These are phyloP conservation scores for Diaporthe batatas DNA, from an alignment of 2,329 filamentous ascomycete species.

Conservation along the genomic window DNA sequence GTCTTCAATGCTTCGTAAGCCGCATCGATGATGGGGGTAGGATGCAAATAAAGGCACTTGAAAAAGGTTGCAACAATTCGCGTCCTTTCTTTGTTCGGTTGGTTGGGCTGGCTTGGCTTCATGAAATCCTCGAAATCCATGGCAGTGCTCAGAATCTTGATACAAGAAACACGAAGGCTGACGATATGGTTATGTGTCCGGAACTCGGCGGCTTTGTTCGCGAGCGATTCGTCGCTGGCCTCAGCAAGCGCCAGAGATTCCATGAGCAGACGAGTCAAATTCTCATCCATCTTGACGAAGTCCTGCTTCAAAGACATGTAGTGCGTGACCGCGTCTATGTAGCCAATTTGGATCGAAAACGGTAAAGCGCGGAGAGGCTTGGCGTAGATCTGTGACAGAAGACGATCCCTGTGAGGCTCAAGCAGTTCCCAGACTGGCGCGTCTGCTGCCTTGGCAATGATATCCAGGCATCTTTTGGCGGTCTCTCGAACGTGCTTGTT, in stretches of 20 bases:
- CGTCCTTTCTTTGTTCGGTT: slow-evolving; percentile 73
- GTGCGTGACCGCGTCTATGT: slow-evolving; percentile 97
- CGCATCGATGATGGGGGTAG: slow-evolving; percentile 90
- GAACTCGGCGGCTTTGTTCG: slow-evolving; percentile 93
- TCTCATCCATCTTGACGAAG: slow-evolving; percentile 92
- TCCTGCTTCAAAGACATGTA: slow-evolving; percentile 90
- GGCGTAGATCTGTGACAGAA: slow-evolving; percentile 92
- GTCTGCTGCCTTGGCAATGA: slow-evolving; percentile 82
- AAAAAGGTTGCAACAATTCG: slow-evolving; percentile 97
- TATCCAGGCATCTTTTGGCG: slow-evolving; percentile 82
- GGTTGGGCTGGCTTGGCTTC: slow-evolving; percentile 63
- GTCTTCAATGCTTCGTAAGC: slow-evolving; percentile 91
- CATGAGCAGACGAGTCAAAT: slow-evolving; percentile 89
- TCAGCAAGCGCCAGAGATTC: slow-evolving; percentile 95
- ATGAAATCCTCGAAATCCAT: slow-evolving; percentile 95
- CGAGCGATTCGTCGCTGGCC: slow-evolving; percentile 91
- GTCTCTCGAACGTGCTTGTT: slow-evolving; percentile 94
- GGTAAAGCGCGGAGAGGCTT: slow-evolving; percentile 94
- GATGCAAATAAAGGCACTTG: slow-evolving; percentile 95
- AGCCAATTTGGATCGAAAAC: slow-evolving; percentile 96
- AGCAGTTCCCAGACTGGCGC: slow-evolving; percentile 90
- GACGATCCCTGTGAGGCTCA: slow-evolving; percentile 87
- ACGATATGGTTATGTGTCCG: slow-evolving; percentile 96
- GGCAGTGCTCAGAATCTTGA: slow-evolving; percentile 91
- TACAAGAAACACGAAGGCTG: slow-evolving; percentile 90